These are phyloP conservation scores for Phytopythium oedochilum DNA, from an alignment of 352 stramenopile species.

Conservation along the genomic window DNA sequence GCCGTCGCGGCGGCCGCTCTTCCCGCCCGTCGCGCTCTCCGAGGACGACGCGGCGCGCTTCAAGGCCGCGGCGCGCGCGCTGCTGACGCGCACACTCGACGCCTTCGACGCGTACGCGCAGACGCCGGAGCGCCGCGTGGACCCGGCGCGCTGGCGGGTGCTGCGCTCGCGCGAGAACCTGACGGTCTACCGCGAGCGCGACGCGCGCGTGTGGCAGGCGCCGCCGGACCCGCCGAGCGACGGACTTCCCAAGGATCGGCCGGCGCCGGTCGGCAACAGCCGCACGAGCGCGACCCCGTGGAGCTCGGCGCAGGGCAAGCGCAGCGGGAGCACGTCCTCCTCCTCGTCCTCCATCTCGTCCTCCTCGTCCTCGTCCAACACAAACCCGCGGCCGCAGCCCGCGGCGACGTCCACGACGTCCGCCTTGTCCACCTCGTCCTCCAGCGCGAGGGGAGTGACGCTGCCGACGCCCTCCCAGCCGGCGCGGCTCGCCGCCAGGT, in stretches of 20 bases:
- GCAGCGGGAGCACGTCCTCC: conserved; percentile 1
- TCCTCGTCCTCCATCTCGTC: conserved; percentile 2
- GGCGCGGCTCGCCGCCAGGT: background rate
- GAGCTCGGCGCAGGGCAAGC: background rate
- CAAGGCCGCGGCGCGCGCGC: conserved; percentile 24
- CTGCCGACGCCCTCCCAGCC: background rate
- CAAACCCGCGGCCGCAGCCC: too few relatives aligned
- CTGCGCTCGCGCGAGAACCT: conserved; percentile 27
- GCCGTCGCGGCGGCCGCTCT: conserved; percentile 13
- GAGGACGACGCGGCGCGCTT: conserved; percentile 19
- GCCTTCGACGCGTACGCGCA: conserved; percentile 32
- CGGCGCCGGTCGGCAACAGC: background rate
- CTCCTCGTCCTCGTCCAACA: background rate
- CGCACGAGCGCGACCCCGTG: background rate
- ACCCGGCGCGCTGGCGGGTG: conserved; percentile 27
- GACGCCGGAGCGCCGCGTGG: conserved; percentile 24
- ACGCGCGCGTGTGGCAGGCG: background rate
- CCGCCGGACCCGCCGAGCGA: background rate
- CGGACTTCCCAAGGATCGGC: background rate
- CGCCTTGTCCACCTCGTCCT: background rate
- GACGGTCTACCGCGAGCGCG: conserved; percentile 24
- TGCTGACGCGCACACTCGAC: conserved; percentile 19
- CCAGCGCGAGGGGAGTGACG: background rate
- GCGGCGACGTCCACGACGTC: too few relatives aligned
- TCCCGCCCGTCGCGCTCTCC: conserved; percentile 23